Evolutionary conservation across 2,329 filamentous ascomycete species (phyloP).

Genomic region (Venturia pyrina): DNA sequence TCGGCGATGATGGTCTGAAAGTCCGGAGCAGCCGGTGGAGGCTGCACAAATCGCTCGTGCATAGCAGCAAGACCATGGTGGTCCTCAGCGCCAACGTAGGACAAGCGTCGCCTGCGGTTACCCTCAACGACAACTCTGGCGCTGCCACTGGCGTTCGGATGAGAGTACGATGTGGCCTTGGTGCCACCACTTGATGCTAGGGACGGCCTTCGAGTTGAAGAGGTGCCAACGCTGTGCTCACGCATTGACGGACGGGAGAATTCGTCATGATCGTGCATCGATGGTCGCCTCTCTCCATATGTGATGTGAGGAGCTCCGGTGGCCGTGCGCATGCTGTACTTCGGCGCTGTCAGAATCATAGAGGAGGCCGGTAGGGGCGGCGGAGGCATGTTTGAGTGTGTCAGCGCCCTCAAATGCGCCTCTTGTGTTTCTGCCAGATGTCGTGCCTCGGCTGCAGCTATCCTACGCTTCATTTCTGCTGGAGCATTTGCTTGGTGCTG

Average conservation of each 20-base stretch:
- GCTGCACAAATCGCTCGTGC: constrained; percentile 3
- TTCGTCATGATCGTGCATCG: neutral
- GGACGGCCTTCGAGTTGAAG: constrained; percentile 8
- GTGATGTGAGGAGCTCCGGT: constrained; percentile 8
- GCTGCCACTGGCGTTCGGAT: constrained; percentile 5
- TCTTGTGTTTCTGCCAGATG: neutral
- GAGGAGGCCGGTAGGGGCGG: neutral
- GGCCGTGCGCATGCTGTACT: constrained; percentile 8
- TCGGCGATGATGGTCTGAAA: constrained; percentile 6
- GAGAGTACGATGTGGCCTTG: constrained; percentile 12
- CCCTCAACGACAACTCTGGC: constrained; percentile 3
- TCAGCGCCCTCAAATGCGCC: neutral
- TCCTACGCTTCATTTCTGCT: neutral
- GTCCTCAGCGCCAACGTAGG: constrained; percentile 9
- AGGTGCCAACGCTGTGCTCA: neutral
- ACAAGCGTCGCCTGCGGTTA: constrained; percentile 9
- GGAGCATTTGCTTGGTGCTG: constrained; percentile 1
- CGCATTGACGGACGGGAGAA: neutral
- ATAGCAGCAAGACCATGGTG: constrained; percentile 2
- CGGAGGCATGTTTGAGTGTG: constrained; percentile 7
- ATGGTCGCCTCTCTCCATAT: constrained; percentile 1
- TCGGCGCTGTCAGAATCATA: neutral
- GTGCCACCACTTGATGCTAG: constrained; percentile 11
- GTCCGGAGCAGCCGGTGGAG: neutral
- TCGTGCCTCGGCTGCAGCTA: neutral